Evolutionary conservation across 1,139 yeast genomes (phyloP).

Genomic region (Ogataea hybrid): DNA sequence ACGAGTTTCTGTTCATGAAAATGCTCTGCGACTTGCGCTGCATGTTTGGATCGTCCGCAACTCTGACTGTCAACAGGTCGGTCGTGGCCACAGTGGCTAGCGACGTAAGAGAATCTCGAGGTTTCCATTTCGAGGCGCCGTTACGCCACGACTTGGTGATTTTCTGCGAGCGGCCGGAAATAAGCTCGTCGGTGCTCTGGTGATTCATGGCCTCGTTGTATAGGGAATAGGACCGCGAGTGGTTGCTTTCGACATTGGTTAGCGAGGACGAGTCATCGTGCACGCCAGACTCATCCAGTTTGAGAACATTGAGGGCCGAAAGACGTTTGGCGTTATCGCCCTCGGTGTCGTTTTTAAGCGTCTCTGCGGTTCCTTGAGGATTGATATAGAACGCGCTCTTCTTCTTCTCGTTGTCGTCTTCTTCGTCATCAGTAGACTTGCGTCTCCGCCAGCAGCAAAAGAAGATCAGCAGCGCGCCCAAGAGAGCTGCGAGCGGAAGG

Average conservation of each 20-base stretch:
- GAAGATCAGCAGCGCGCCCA: constrained; percentile 48
- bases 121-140: constrained; percentile 41
- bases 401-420: constrained; percentile 31
- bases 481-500: constrained; percentile 57
- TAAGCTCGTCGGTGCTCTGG: constrained; percentile 20
- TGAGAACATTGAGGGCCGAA: constrained; percentile 51
- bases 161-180: constrained; percentile 27
- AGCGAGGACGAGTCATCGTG: constrained; percentile 26
- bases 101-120: constrained; percentile 65
- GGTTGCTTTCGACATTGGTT: constrained; percentile 23
- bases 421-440: constrained; percentile 29
- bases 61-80: constrained; percentile 74
- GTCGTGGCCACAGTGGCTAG: constrained; percentile 85
- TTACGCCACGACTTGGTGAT: constrained; percentile 72
- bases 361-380: constrained; percentile 38
- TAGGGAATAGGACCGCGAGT: constrained; percentile 17
- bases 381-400: constrained; percentile 37
- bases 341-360: constrained; percentile 36
- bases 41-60: constrained; percentile 57
- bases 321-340: constrained; percentile 41
- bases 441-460: constrained; percentile 58
- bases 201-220: constrained; percentile 22
- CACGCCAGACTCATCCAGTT: constrained; percentile 42
- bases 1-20: constrained; percentile 19
- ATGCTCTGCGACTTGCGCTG: constrained; percentile 34